Evolutionary conservation across 2,329 filamentous ascomycete species (phyloP), one percentile per base, ranked within the genome.

Genomic region (Phaeophleospora eucalypticola): DNA sequence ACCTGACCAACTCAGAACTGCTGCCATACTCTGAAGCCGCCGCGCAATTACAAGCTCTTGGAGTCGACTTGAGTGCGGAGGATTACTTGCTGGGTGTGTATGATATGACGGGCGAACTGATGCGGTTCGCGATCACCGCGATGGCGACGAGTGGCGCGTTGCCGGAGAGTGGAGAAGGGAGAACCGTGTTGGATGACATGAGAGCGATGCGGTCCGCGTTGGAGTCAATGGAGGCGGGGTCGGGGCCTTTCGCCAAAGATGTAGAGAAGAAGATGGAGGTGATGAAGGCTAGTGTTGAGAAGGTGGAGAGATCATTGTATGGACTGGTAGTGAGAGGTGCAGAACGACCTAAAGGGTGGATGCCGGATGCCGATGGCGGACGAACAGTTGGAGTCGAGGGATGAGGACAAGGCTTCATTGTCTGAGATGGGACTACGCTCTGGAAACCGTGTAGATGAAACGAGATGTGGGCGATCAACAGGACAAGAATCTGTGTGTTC

Each of bases 1-100:
- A 98, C 70, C 80, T 98, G 27, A 78, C 81, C 38, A 82, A 80
- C 2, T 88, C 95, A 63, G 78, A 72, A 0, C 75, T 97, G 39
- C 83, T 97, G 57, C 79, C 82, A 0, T 80, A 79, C 8, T 74
- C 80, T 0, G 79, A 87, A 45, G 77, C 86, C 52, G 59, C 63
- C 38, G 53, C 63, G 42, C 57, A 66, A 41, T 54, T 73, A 39
- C 60, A 64, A 21, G 48, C 60, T 3, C 57, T 75, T 0, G 76
- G 74, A 1, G 77, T 96, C 2, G 60, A 74, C 0, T 73, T 96
- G 16, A 88, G 86, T 1, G 77, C 83, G 19, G 82, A 91, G 45
- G 93, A 98, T 68, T 97, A 95, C 65, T 71, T 95, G 48, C 84
- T 93, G 53, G 93, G 91, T 7, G 71, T 98, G 2, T 96, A 95